Evolutionary conservation across 192 early-diverging fungal species (phyloP), one percentile per base, ranked within the genome.

Genomic region (Coemansia sp.): DNA sequence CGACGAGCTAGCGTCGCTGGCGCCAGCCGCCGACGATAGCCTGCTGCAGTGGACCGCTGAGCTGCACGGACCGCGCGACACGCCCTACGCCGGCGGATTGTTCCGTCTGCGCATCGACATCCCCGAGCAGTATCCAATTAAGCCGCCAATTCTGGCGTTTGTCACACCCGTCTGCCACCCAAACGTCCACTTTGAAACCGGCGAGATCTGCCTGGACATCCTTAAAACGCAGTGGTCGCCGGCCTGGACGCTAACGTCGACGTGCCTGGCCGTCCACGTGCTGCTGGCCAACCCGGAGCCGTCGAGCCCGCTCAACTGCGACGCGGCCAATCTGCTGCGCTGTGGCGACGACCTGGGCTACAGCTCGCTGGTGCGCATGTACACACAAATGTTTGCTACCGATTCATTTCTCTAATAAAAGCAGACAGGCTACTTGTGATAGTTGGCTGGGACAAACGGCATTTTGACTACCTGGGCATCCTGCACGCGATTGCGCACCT

Each of bases 121-220:
- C 42, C 89, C 90, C 5, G 68, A 75, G 39, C 74, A 84, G 36
- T 94, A 96, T 59, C 93, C 93, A 22, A 79, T 82, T 12, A 63
- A 75, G 41, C 74, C 81, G 23, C 91, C 91, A 2, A 67, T 79
- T 0, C 80, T 96, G 10, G 67, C 65, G 2, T 94, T 96, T 67
- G 63, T 84, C 7, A 90, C 86, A 19, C 85, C 88, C n/a, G 83
- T 92, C 63, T 96, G 88, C 62, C 93, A 96, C 50, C 93, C 93
- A 40, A 98, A 98, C 64, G 87, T 98, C 53, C 87, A 94, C 72
- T 93, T 90, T 46, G 72, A 92, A 82, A 93, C 91, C 0, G 96
- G 96, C 15, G 93, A 97, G 65, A 97, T 98, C 49, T 98, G 96
- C 52, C 78, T 98, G 47, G 96, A 98, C 76, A 83, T 98, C 29